These are phyloP conservation scores for Sarcodon sp. DNA, from an alignment of 768 basidiomycete species.

Conservation along the genomic window DNA sequence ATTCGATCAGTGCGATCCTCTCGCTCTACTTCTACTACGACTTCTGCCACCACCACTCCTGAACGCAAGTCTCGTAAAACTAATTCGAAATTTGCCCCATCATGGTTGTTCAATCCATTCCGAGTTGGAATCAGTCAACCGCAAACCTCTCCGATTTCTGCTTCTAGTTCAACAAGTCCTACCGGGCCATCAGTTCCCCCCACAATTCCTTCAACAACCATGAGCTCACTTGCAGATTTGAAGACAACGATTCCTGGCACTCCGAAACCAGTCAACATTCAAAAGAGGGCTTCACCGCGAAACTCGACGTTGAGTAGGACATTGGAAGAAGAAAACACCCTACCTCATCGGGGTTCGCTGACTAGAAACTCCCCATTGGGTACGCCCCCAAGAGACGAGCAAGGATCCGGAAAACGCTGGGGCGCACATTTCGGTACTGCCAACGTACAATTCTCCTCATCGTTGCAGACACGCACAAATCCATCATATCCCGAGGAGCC, in stretches of 20 bases:
- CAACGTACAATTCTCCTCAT: slow-evolving; percentile 30
- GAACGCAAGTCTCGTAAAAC: slow-evolving; percentile 24
- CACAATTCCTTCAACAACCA: slow-evolving; percentile 6
- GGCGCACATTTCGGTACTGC: slow-evolving; percentile 24
- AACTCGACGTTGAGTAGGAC: slow-evolving; percentile 37
- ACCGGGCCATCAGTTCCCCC: slow-evolving; percentile 1
- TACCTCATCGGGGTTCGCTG: slow-evolving; percentile 32
- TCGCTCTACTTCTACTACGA: slow-evolving; percentile 28
- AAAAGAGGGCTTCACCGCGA: slow-evolving; percentile 10
- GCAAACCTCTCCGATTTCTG: slow-evolving; percentile 44
- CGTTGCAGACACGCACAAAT: slow-evolving; percentile 38
- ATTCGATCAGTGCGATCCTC: slow-evolving; percentile 41
- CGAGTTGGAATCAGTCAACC: slow-evolving; percentile 50
- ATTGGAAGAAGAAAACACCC: slow-evolving; percentile 43
- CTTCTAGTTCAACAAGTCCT: slow-evolving; percentile 25
- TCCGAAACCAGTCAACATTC: slow-evolving; percentile 28
- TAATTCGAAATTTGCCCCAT: slow-evolving; percentile 48
- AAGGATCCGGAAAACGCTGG: slow-evolving; percentile 36
- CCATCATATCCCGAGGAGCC: slow-evolving; percentile 51
- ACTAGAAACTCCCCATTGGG: slow-evolving; percentile 50
- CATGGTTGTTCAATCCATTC: slow-evolving; percentile 77
- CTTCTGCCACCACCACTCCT: slow-evolving; percentile 4
- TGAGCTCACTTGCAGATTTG: slow-evolving; percentile 13
- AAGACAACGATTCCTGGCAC: slow-evolving; percentile 12
- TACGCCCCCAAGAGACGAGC: slow-evolving; percentile 63